Evolutionary conservation across 441 rosid genomes (phyloP).

Genomic region (Arabidopsis hybrid): DNA sequence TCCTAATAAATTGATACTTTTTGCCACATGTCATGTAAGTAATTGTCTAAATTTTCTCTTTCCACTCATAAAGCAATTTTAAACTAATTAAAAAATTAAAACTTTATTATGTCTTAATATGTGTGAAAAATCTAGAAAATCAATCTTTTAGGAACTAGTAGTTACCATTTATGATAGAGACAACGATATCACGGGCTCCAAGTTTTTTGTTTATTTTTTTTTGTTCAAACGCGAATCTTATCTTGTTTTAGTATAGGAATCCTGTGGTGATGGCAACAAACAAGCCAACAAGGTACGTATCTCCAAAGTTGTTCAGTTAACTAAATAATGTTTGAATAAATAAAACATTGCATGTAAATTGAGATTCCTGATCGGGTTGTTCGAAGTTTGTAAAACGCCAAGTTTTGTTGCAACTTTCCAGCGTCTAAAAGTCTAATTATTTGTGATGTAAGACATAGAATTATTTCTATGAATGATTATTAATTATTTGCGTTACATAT

Average conservation of each 20-base stretch:
- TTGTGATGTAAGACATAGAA: neutral
- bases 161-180: neutral
- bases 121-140: too few species aligned
- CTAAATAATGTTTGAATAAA: slow-evolving; percentile 1
- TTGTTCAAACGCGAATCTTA: neutral
- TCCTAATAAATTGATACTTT: too few species aligned
- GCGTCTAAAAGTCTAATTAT: neutral
- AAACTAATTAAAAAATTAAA: too few species aligned
- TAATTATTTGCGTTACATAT: neutral
- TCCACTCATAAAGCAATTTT: too few species aligned
- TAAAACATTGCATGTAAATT: neutral
- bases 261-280: neutral
- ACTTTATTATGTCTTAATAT: too few species aligned
- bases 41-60: too few species aligned
- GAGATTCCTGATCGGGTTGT: slow-evolving; percentile 3
- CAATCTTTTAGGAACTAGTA: too few species aligned
- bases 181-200: neutral
- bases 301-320: neutral
- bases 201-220: neutral
- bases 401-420: neutral
- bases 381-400: neutral
- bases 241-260: neutral
- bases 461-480: neutral
- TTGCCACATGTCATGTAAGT: too few species aligned
- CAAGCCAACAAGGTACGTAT: neutral